Evolutionary conservation across 78 protist genomes (phyloP).

Genomic region (Tieghemostelium lacteum): DNA sequence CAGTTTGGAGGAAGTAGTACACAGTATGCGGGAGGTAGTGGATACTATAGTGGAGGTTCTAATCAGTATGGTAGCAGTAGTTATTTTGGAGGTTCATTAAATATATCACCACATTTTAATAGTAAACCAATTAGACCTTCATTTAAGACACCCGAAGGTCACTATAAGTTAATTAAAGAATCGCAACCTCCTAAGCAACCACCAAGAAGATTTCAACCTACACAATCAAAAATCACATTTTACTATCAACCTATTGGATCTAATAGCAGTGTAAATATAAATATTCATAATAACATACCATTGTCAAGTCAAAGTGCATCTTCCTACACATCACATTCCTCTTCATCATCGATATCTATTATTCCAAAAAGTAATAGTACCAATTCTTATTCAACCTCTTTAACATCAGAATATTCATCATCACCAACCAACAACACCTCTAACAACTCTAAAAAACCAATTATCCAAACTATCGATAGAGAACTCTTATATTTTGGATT

Average conservation of each 20-base stretch:
- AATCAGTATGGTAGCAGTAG: too few species aligned
- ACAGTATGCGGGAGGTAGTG: too few species aligned
- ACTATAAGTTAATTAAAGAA: not conserved
- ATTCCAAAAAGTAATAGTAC: too few species aligned
- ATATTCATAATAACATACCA: too few species aligned
- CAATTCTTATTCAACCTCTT: conserved; percentile 3
- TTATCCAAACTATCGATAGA: not conserved
- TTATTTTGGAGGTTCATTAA: too few species aligned
- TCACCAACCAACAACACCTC: not conserved
- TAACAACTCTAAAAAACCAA: conserved; percentile 32
- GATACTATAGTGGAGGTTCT: too few species aligned
- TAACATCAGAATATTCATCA: not conserved
- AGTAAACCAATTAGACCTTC: conserved; percentile 65
- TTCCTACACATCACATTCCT: too few species aligned
- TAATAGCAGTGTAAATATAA: too few species aligned
- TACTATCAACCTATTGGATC: not conserved
- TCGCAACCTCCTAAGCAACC: not conserved
- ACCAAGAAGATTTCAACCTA: not conserved
- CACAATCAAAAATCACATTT: not conserved
- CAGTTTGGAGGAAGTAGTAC: too few species aligned
- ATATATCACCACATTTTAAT: too few species aligned
- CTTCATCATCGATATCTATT: too few species aligned
- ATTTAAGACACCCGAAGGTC: conserved; percentile 46
- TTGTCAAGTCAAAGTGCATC: too few species aligned
- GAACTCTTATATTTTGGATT: not conserved